A percentile compares a stretch with the other conserved stretches of the same genome.
phyloP scores from a whole-genome alignment of 2,329 filamentous ascomycete species.

The Aureobasidium sp. region DNA sequence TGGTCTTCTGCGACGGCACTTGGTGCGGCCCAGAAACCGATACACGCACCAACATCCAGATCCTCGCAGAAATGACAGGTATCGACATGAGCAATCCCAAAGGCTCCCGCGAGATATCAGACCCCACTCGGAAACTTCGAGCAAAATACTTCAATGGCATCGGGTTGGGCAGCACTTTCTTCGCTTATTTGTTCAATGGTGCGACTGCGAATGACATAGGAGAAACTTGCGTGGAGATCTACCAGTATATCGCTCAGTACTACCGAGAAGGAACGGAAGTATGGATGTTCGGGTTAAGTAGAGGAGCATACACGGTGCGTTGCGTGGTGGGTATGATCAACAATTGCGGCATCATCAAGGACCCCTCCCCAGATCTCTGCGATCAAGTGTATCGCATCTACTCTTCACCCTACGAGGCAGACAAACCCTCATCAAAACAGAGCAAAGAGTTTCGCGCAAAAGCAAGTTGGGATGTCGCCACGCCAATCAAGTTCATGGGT shows the following conservation, averaged over 20 bases:
- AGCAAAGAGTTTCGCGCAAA: slow-evolving; percentile 22
- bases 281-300: slow-evolving; percentile 37
- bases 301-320: slow-evolving; percentile 36
- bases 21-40: slow-evolving; percentile 30
- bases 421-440: slow-evolving; percentile 25
- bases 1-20: slow-evolving; percentile 19
- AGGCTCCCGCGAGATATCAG: slow-evolving; percentile 24
- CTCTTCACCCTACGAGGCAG: slow-evolving; percentile 25
- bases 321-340: slow-evolving; percentile 36
- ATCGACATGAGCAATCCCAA: slow-evolving; percentile 21
- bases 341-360: slow-evolving; percentile 25
- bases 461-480: slow-evolving; percentile 27
- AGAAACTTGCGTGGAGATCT: slow-evolving; percentile 30
- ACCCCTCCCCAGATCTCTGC: slow-evolving; percentile 22
- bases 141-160: slow-evolving; percentile 34
- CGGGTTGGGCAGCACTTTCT: slow-evolving; percentile 31
- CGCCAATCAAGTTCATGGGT: slow-evolving; percentile 30
- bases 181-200: slow-evolving; percentile 33
- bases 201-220: slow-evolving; percentile 31
- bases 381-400: slow-evolving; percentile 31
- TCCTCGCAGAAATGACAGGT: slow-evolving; percentile 30
- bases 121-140: slow-evolving; percentile 21
- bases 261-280: slow-evolving; percentile 29
- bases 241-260: slow-evolving; percentile 32
- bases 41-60: slow-evolving; percentile 29